phyloP scores from a whole-genome alignment of 78 protist genomes.

The Dictyostelium brefeldianum region DNA sequence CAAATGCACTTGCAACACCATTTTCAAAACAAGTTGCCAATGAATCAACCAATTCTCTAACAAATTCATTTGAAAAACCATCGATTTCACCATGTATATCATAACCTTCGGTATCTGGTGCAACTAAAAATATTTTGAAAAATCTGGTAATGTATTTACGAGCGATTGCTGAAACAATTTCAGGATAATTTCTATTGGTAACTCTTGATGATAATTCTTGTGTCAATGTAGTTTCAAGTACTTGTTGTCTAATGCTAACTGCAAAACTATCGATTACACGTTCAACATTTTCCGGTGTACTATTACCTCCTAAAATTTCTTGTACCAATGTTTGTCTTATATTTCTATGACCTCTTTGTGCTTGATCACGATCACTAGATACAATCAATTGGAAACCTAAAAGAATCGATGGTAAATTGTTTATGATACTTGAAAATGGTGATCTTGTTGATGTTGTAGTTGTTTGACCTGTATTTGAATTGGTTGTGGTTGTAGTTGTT shows the following conservation, averaged over 20 bases:
- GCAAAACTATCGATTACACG: neutral
- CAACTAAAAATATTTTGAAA: slow-evolving; percentile 4
- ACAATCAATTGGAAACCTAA: neutral
- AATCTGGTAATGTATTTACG: slow-evolving; percentile 13
- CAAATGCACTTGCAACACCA: slow-evolving; percentile 51
- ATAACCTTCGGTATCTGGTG: neutral
- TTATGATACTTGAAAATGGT: neutral
- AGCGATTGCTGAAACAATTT: neutral
- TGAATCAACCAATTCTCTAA: slow-evolving; percentile 11
- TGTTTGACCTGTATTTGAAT: neutral
- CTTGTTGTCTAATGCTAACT: neutral
- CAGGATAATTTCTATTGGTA: neutral
- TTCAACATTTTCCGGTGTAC: slow-evolving; percentile 21
- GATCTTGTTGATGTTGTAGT: neutral
- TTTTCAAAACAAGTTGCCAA: slow-evolving; percentile 24
- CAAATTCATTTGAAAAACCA: neutral
- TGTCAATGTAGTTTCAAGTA: neutral
- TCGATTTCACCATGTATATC: neutral
- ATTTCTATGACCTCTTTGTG: slow-evolving; percentile 28
- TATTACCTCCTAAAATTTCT: slow-evolving; percentile 9
- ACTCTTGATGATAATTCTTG: neutral
- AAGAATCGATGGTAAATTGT: slow-evolving; percentile 18
- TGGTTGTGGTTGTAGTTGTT: slow-evolving; percentile 11
- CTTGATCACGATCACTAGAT: neutral
- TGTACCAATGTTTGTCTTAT: slow-evolving; percentile 11